Conservation (phyloP, 2,329 filamentous ascomycete species). For the Thielaviopsis ethacetica region DNA sequence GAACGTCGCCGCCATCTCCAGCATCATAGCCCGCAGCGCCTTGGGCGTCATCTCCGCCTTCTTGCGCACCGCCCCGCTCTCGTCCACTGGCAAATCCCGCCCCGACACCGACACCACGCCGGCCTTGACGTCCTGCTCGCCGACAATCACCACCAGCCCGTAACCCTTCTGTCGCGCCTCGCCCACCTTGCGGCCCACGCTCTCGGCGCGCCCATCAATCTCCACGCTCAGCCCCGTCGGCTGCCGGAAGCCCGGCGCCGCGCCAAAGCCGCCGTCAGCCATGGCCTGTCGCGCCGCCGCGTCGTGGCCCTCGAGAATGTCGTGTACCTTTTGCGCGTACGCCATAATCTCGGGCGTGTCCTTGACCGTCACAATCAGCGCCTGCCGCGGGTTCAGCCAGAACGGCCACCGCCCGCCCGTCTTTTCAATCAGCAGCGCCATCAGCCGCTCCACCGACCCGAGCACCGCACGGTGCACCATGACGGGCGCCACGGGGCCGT, state of each 20-base stretch:
- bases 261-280: slow-evolving; percentile 16
- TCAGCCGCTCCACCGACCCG: slow-evolving; percentile 68
- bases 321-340: slow-evolving; percentile 30
- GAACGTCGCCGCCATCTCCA: slow-evolving; percentile 29
- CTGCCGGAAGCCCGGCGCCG: slow-evolving; percentile 29
- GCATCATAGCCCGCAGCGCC: slow-evolving; percentile 29
- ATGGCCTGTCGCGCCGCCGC: slow-evolving; percentile 12
- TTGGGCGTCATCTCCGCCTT: slow-evolving; percentile 27
- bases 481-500: slow-evolving; percentile 51
- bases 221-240: slow-evolving; percentile 51
- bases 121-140: slow-evolving; percentile 44
- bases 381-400: slow-evolving; percentile 72
- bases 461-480: slow-evolving; percentile 75
- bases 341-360: slow-evolving; percentile 35
- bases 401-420: slow-evolving; percentile 72
- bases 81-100: slow-evolving; percentile 18
- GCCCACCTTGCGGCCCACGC: slow-evolving; percentile 51
- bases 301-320: slow-evolving; percentile 27
- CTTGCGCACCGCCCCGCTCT: slow-evolving; percentile 14
- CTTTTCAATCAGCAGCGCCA: slow-evolving; percentile 73
- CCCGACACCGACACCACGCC: slow-evolving; percentile 37
- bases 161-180: slow-evolving; percentile 60
- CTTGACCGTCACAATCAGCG: slow-evolving; percentile 57
- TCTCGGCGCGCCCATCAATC: slow-evolving; percentile 45
- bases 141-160: slow-evolving; percentile 57